Base-by-base conservation (phyloP, 345 rosid genomes). In the Erysimum cheiranthoides region DNA sequence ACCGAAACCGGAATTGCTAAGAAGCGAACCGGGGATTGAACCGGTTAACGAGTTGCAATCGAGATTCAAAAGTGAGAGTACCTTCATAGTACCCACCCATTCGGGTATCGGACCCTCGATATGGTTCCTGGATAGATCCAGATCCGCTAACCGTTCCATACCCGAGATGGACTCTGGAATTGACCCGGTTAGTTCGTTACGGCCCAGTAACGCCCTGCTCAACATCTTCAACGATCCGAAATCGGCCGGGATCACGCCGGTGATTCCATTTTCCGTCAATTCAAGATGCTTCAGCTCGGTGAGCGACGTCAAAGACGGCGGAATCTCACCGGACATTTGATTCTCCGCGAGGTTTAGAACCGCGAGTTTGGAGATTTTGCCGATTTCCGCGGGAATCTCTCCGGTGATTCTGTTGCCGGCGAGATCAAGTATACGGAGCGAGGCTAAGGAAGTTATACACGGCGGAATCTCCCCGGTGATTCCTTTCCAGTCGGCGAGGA, bases 401-500 rank as follows among this genome's bases (percentile, higher is more conserved):
- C 97, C 98, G 67, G 93, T 86, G 34, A 94, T 28, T 54, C 70
- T 77, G 63, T 94, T 94, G 0, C 98, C 98, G 36, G 88, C 78
- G 13, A 94, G 89, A 70, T 94, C 98, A 16, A 94, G 81, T 57
- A 92, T 81, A 43, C 93, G 90, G 13, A 94, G 90, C 25, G 88
- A 82, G 2, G 82, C 67, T n/a, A 94, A 67, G 3, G 96, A 82
- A 31, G 79, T 74, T 10, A 92, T 31, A 77, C 98, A 94, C 0
- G 75, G 21, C 0, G 98, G 98, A 28, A 94, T 81, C 76, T 80
- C 79, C 2, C 97, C 95, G 53, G 92, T 64, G 75, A 94, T 85
- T 8, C 85, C 98, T 71, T 87, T 93, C 97, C 96, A 91, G 81
- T 94, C 97, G 11, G 98, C 97, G 34, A 90, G 80, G 28, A 83